A percentile compares a stretch with the other conserved stretches of the same genome.
Evolutionary conservation across 805 yeast genomes (phyloP).

Genomic region (Maudiozyma pseudohumilis): DNA sequence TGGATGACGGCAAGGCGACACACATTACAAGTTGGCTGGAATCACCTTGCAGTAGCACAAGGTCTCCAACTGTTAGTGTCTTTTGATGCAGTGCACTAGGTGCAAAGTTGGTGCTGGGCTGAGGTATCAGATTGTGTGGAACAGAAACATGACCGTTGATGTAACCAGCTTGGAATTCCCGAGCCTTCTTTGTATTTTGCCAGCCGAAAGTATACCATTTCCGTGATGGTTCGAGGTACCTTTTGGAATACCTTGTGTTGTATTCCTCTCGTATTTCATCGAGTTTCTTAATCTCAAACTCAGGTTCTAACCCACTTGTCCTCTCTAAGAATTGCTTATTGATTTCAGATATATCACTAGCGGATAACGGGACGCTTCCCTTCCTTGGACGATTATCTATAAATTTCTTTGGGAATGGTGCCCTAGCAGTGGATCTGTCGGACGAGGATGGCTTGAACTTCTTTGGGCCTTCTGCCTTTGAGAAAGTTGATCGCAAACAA

Average conservation of each 20-base stretch:
- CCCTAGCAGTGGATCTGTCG: too few species aligned
- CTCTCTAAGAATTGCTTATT: constrained; percentile 15
- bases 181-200: neutral
- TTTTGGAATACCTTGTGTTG: constrained; percentile 11
- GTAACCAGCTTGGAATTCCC: neutral
- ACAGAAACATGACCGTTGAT: neutral
- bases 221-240: constrained; percentile 20
- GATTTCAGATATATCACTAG: constrained; percentile 11
- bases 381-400: too few species aligned
- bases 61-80: constrained; percentile 45
- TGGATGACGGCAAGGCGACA: constrained; percentile 40
- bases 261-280: constrained; percentile 14
- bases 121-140: neutral
- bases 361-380: too few species aligned
- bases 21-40: constrained; percentile 44
- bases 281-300: constrained; percentile 18
- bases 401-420: too few species aligned
- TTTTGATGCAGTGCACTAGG: constrained; percentile 1
- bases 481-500: too few species aligned
- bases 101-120: neutral
- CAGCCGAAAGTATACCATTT: constrained; percentile 14
- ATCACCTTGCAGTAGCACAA: constrained; percentile 42
- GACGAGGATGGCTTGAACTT: too few species aligned
- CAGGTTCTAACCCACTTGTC: constrained; percentile 23
- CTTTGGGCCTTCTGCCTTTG: too few species aligned